Evolutionary conservation across 140 eudicot genomes (phyloP).

Genomic region (Cichorium intybus): DNA sequence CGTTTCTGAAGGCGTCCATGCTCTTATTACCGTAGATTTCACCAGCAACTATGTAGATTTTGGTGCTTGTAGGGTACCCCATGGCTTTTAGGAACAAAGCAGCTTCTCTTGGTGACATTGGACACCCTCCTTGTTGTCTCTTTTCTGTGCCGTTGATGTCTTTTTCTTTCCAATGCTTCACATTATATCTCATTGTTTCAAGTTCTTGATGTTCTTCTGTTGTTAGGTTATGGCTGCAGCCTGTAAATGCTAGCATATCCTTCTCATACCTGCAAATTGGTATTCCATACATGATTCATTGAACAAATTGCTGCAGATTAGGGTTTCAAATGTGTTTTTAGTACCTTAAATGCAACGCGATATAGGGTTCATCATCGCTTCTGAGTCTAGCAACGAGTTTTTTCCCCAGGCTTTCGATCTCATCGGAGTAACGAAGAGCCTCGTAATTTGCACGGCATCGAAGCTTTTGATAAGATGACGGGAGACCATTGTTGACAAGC

Average conservation of each 20-base stretch:
- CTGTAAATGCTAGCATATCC: slow-evolving; percentile 97
- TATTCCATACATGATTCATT: not conserved
- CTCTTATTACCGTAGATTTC: slow-evolving; percentile 71
- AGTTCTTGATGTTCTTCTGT: slow-evolving; percentile 64
- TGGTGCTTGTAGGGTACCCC: slow-evolving; percentile 77
- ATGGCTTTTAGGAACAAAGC: slow-evolving; percentile 88
- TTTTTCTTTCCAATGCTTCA: slow-evolving; percentile 95
- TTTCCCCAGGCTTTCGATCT: slow-evolving; percentile 73
- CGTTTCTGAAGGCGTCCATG: slow-evolving; percentile 58
- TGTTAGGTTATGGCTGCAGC: slow-evolving; percentile 85
- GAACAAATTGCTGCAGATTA: not conserved
- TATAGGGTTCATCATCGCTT: slow-evolving; percentile 58
- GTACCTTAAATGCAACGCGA: slow-evolving; percentile 95
- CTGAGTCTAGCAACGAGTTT: slow-evolving; percentile 59
- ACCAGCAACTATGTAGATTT: slow-evolving; percentile 89
- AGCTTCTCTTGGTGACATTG: slow-evolving; percentile 97
- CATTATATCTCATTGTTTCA: slow-evolving; percentile 61
- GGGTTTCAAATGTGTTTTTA: not conserved
- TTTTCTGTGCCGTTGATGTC: slow-evolving; percentile 67
- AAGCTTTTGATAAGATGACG: slow-evolving; percentile 62
- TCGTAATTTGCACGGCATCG: slow-evolving; percentile 79
- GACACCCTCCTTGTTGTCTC: slow-evolving; percentile 85
- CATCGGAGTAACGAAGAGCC: slow-evolving; percentile 75
- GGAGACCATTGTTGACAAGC: slow-evolving; percentile 82
- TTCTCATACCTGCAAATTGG: slow-evolving; percentile 70